phyloP scores from a whole-genome alignment of 2,329 filamentous ascomycete species.

The Allantophomopsis cytisporea region DNA sequence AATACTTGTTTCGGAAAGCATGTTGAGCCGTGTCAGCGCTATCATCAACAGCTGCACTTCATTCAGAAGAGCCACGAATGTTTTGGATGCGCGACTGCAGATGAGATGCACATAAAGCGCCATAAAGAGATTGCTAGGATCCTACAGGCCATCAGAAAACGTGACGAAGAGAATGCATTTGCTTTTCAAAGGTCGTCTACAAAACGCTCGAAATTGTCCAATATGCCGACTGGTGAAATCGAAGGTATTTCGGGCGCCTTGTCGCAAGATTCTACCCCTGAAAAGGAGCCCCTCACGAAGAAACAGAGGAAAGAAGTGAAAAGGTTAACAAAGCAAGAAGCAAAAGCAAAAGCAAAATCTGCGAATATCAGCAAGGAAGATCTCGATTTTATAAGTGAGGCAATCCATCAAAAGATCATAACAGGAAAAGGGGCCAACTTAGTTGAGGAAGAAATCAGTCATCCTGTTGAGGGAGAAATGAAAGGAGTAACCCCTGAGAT shows the following conservation, averaged over 20 bases:
- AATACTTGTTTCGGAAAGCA: constrained; percentile 17
- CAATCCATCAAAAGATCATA: constrained; percentile 12
- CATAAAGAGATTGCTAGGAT: constrained; percentile 17
- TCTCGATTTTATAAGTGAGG: constrained; percentile 14
- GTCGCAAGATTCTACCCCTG: not conserved
- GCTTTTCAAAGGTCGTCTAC: not conserved
- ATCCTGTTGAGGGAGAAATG: not conserved
- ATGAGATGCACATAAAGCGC: constrained; percentile 17
- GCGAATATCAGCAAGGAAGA: constrained; percentile 12
- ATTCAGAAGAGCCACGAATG: constrained; percentile 17
- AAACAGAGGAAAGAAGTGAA: constrained; percentile 11
- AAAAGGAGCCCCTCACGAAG: constrained; percentile 6
- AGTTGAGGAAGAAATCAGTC: constrained; percentile 5
- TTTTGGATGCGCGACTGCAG: constrained; percentile 15
- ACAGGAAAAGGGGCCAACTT: constrained; percentile 15
- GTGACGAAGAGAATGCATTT: constrained; percentile 8
- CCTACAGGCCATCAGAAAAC: constrained; percentile 10
- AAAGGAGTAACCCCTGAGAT: not conserved
- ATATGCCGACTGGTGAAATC: constrained; percentile 6
- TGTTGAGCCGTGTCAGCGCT: constrained; percentile 19
- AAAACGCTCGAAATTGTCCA: constrained; percentile 1
- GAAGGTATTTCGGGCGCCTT: constrained; percentile 3
- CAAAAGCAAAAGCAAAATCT: constrained; percentile 5
- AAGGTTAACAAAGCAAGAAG: constrained; percentile 6
- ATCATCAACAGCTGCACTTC: constrained; percentile 19